Evolutionary conservation across 176 grass and related monocot genomes (phyloP), one percentile per base, ranked within the genome.

Genomic region (Oryza australiensis): DNA sequence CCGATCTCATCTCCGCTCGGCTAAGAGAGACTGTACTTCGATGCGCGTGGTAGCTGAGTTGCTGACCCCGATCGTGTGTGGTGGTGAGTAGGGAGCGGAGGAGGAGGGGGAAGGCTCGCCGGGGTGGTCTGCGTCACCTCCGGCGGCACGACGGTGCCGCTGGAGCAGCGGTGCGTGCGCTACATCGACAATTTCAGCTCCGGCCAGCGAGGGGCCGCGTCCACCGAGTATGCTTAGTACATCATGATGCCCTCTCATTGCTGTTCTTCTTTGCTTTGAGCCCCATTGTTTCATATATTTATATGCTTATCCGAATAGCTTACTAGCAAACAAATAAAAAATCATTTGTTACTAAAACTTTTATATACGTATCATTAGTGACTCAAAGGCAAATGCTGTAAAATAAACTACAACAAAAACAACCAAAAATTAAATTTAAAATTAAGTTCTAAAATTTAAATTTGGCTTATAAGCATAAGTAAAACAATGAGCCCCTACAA

Each of bases 121-220:
- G 84, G 91, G 51, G 77, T 97, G 60, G 86, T 94, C 15, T 97
- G 95, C 51, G 62, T 97, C 74, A 97, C 92, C 72, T 97, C 90
- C 62, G 95, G 95, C 65, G 95, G 95, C 57, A 97, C 95, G 9
- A 97, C 95, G 32, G 92, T 97, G 77, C 95, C 95, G 9, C 84
- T 97, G 59, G 92, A 97, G 90, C 92, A 94, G 70, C 81, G 94
- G 24, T 97, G 94, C 70, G 94, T 97, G 48, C 90, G 92, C 6
- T 97, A 92, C 78, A 94, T 97, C 73, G 92, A 97, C 78, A 94
- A 97, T 73, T 97, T 94, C 69, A 89, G 88, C 78, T 98, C 95
- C 59, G 95, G 95, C 22, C 65, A 98, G 79, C 82, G 92, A 15
- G 95, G 95, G 75, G 88, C 95, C 0, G 74, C 92, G 20, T 92